Evolutionary conservation across 2,329 filamentous ascomycete species (phyloP).

Genomic region (Talaromyces sp.): DNA sequence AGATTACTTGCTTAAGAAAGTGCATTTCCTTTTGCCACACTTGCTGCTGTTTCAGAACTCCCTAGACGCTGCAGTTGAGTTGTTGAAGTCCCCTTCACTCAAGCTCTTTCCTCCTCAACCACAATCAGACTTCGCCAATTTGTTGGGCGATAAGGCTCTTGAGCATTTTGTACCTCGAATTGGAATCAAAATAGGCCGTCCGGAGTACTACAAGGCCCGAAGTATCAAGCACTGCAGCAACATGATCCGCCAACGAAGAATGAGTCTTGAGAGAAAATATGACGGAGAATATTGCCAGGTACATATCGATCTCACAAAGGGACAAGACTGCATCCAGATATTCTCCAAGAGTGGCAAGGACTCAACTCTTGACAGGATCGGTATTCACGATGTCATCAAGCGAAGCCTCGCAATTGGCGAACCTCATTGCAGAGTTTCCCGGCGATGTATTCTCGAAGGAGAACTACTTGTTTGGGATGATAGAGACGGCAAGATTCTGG

Average conservation of each 20-base stretch:
- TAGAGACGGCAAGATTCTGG: constrained; percentile 60
- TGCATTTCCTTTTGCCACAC: constrained; percentile 67
- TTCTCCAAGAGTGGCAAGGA: constrained; percentile 93
- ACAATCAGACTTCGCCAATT: constrained; percentile 29
- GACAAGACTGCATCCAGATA: constrained; percentile 62
- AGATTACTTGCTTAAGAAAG: constrained; percentile 53
- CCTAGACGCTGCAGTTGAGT: constrained; percentile 57
- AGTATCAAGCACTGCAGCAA: constrained; percentile 72
- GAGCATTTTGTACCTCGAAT: constrained; percentile 51
- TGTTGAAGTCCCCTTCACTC: constrained; percentile 46
- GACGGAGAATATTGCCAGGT: constrained; percentile 91
- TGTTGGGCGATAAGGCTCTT: constrained; percentile 34
- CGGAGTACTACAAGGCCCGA: constrained; percentile 62
- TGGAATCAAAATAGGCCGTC: constrained; percentile 63
- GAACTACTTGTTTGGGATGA: constrained; percentile 79
- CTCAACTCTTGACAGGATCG: constrained; percentile 67
- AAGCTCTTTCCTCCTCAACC: constrained; percentile 36
- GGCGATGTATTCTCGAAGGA: constrained; percentile 74
- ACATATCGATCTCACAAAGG: constrained; percentile 66
- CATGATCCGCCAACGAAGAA: constrained; percentile 56
- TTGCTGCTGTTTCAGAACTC: constrained; percentile 68
- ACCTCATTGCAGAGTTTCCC: constrained; percentile 56
- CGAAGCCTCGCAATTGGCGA: constrained; percentile 62
- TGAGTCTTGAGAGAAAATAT: constrained; percentile 78
- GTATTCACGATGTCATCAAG: constrained; percentile 61